Base-by-base conservation (phyloP, 495 filamentous ascomycete genomes). In the Aspergillus incahuasiensis region DNA sequence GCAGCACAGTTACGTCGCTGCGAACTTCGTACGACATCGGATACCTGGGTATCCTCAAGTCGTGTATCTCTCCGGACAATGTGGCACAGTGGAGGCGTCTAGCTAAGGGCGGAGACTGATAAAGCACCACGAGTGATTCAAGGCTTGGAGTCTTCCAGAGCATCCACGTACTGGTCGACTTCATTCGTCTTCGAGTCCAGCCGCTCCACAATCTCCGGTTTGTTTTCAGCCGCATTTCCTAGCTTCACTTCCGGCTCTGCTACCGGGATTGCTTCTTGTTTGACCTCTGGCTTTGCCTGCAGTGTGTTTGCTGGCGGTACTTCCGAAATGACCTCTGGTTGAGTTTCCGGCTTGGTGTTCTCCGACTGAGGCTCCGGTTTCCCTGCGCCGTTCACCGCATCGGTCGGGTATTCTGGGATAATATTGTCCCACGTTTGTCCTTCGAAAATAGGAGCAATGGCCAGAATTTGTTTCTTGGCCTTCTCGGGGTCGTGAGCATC, bases 381-480 rank as follows among this genome's bases (percentile, higher is more conserved):
- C 21, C 22, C 48, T 1, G 57, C 62, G 9, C 40, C 50, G 16
- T 61, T 63, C 20, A 60, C 59, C 42, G 44, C 52, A 18, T 47
- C 21, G 32, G 58, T n/a, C 56, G 53, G 59, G 55, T 63, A 72
- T 30, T 71, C 65, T 38, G 77, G 73, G 30, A 80, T 81, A 49
- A 73, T 75, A 21, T 71, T 65, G 34, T 66, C 58, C 25, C 67
- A 58, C 54, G 68, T 71, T 66, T 95, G 90, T 55, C 91, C 91
- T 48, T 79, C 79, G 30, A 97, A 67, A 64, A 99, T 91, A 5
- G 94, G 91, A 9, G 87, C 87, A 43, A 97, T 88, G 30, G 87
- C 77, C 55, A 92, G 75, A 43, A 97, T 96, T 68, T 97, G 94
- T 61, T 92, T 79, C 25, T 80, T 78, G 63, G 92, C 89, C 56